Conservation (phyloP, 2,329 filamentous ascomycete genomes). For the Neonectria sp. region DNA sequence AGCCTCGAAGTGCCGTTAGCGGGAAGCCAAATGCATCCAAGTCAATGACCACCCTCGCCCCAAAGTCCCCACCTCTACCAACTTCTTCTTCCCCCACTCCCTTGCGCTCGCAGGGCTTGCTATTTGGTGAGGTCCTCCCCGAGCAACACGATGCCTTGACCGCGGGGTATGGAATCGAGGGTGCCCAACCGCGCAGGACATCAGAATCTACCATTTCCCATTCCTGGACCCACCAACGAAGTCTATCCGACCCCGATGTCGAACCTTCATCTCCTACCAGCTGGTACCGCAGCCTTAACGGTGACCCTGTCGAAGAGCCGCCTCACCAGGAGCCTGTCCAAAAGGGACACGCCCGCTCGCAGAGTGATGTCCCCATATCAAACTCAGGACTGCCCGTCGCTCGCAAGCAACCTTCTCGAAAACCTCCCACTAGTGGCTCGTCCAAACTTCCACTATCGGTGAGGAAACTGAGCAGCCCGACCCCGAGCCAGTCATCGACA, state of each 20-base stretch:
- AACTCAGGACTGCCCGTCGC: conserved; percentile 50
- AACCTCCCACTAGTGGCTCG: conserved; percentile 46
- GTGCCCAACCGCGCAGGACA: conserved; percentile 69
- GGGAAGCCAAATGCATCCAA: conserved; percentile 54
- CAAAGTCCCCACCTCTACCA: conserved; percentile 52
- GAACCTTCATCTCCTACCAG: conserved; percentile 77
- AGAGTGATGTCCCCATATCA: conserved; percentile 71
- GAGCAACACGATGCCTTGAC: conserved; percentile 67
- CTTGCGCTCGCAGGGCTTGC: conserved; percentile 64
- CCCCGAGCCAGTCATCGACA: conserved; percentile 66
- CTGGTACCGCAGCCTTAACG: conserved; percentile 68
- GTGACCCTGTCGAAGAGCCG: conserved; percentile 41
- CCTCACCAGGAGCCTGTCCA: conserved; percentile 43
- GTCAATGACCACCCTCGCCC: conserved; percentile 53
- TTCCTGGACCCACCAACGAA: conserved; percentile 65
- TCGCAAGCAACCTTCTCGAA: conserved; percentile 52
- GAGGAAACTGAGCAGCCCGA: conserved; percentile 61
- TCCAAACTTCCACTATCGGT: conserved; percentile 65
- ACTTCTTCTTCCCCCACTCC: conserved; percentile 52
- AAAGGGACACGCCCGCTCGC: conserved; percentile 64
- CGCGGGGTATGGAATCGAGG: conserved; percentile 74
- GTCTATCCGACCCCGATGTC: conserved; percentile 68
- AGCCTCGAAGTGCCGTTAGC: conserved; percentile 59
- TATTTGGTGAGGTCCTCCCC: conserved; percentile 84
- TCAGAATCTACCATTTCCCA: conserved; percentile 80